These are phyloP conservation scores for Lantana camara DNA, from an alignment of 257 asterid species.

Conservation along the genomic window DNA sequence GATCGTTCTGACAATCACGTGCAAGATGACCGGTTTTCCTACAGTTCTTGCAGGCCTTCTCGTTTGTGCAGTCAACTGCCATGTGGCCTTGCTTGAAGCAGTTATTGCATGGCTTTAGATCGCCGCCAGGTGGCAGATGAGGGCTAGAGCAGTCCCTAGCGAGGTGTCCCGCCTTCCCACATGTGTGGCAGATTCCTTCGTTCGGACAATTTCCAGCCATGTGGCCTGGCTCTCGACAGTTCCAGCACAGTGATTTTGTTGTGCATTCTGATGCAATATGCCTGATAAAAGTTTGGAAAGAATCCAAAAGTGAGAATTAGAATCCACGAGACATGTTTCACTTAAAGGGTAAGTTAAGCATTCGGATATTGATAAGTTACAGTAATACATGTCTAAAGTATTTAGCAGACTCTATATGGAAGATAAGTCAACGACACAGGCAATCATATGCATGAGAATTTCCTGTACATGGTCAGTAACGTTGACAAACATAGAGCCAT, in stretches of 20 bases:
- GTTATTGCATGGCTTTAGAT: slow-evolving; percentile 75
- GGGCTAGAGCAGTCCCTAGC: slow-evolving; percentile 72
- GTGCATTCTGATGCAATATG: slow-evolving; percentile 79
- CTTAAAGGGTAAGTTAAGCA: too few relatives aligned
- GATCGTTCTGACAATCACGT: slow-evolving; percentile 68
- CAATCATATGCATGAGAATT: slow-evolving; percentile 3
- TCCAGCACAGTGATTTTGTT: slow-evolving; percentile 80
- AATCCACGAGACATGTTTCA: not conserved
- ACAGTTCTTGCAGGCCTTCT: slow-evolving; percentile 85
- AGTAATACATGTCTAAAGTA: not conserved
- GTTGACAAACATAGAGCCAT: not conserved
- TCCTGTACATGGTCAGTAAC: not conserved
- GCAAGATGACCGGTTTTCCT: slow-evolving; percentile 76
- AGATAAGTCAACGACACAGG: not conserved
- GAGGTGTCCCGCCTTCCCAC: slow-evolving; percentile 82
- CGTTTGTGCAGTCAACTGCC: slow-evolving; percentile 73
- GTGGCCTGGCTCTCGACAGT: slow-evolving; percentile 90
- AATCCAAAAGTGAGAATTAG: slow-evolving; percentile 22
- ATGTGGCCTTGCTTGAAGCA: slow-evolving; percentile 87
- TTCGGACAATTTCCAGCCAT: slow-evolving; percentile 79
- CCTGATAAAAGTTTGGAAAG: slow-evolving; percentile 42
- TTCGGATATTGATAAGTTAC: not conserved
- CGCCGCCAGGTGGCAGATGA: slow-evolving; percentile 68
- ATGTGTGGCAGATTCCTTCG: slow-evolving; percentile 82
- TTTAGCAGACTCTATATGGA: not conserved